Evolutionary conservation across 164 flowering plant genomes (phyloP).

Genomic region (Piper betle): DNA sequence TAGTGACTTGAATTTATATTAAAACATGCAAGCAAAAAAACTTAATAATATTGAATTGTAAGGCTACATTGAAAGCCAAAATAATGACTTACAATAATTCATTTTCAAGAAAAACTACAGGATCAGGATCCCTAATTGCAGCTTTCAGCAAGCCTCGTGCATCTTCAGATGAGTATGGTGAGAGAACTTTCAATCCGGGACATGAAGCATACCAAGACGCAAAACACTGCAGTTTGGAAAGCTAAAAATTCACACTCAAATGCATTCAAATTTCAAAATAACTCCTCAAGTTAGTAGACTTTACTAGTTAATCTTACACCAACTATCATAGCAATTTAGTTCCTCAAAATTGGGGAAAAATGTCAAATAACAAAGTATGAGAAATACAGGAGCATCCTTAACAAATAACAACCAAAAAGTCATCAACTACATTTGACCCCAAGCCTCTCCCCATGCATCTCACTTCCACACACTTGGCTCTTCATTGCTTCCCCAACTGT

Average conservation of each 20-base stretch:
- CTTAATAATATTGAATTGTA: too few relatives aligned
- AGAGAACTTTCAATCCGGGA: slow-evolving; percentile 76
- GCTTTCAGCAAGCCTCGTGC: slow-evolving; percentile 83
- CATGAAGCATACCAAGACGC: slow-evolving; percentile 69
- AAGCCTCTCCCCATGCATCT: too few relatives aligned
- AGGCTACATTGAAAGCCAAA: too few relatives aligned
- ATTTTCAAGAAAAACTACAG: slow-evolving; percentile 92
- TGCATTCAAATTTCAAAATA: not conserved
- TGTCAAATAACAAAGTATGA: not conserved
- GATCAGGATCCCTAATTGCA: slow-evolving; percentile 74
- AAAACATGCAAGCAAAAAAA: too few relatives aligned
- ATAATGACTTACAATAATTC: slow-evolving; percentile 64
- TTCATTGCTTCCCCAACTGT: too few relatives aligned
- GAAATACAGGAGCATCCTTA: not conserved
- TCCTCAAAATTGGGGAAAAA: too few relatives aligned
- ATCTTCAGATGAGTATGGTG: slow-evolving; percentile 87
- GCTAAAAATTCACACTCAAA: not conserved
- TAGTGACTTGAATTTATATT: too few relatives aligned
- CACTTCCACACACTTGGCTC: too few relatives aligned
- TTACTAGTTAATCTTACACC: too few relatives aligned
- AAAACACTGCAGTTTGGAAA: slow-evolving; percentile 50
- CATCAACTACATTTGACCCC: too few relatives aligned
- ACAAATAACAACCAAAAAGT: too few relatives aligned
- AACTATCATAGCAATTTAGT: too few relatives aligned
- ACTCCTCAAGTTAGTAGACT: not conserved